phyloP scores from a whole-genome alignment of 2,329 filamentous ascomycete genomes.

The Pleomassaria siparia region DNA sequence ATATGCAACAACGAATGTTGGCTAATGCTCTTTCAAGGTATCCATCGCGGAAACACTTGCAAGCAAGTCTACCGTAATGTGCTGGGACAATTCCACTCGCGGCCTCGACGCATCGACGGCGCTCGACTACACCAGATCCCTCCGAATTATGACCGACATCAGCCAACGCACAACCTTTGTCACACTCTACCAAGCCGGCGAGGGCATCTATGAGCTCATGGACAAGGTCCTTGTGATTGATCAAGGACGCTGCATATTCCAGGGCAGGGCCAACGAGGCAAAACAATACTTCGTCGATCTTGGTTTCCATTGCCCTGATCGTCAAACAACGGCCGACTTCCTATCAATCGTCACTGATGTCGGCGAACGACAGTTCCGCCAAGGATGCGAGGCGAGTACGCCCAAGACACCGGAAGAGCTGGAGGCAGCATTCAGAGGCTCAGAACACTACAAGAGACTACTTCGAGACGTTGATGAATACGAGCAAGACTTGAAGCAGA shows the following conservation, averaged over 20 bases:
- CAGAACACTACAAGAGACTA: slow-evolving; percentile 61
- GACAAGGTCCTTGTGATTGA: slow-evolving; percentile 82
- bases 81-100: slow-evolving; percentile 79
- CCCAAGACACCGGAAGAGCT: slow-evolving; percentile 72
- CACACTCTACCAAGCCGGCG: slow-evolving; percentile 71
- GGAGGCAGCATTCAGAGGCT: slow-evolving; percentile 66
- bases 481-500: slow-evolving; percentile 59
- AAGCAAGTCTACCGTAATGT: slow-evolving; percentile 69
- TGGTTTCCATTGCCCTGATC: slow-evolving; percentile 61
- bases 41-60: slow-evolving; percentile 77
- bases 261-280: slow-evolving; percentile 63
- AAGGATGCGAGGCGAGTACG: slow-evolving; percentile 58
- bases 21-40: slow-evolving; percentile 35
- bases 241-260: slow-evolving; percentile 68
- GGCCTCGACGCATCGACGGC: slow-evolving; percentile 80
- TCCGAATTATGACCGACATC: slow-evolving; percentile 79
- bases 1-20: background rate
- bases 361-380: slow-evolving; percentile 67
- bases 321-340: slow-evolving; percentile 76
- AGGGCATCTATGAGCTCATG: slow-evolving; percentile 71
- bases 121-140: slow-evolving; percentile 73
- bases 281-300: slow-evolving; percentile 67
- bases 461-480: slow-evolving; percentile 64
- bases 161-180: slow-evolving; percentile 70
- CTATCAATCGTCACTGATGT: slow-evolving; percentile 75